A percentile compares a stretch with the other conserved stretches of the same genome.
phyloP scores from a whole-genome alignment of 2,329 filamentous ascomycete species.

The Diaporthe sp. region DNA sequence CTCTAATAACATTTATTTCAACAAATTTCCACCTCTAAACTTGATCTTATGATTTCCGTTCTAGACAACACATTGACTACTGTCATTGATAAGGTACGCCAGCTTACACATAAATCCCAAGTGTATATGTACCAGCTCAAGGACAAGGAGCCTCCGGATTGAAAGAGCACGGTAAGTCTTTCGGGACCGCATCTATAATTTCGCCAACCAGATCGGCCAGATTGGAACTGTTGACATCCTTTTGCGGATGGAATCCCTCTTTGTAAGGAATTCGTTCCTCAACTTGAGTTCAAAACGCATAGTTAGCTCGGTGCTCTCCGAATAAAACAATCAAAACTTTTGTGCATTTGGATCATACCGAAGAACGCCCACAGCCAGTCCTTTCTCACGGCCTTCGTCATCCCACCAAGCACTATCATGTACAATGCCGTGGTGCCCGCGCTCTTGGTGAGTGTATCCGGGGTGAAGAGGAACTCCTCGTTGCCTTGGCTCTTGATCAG shows the following conservation, averaged over 20 bases:
- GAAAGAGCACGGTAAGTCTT: constrained; percentile 16
- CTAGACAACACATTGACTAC: too few relatives aligned
- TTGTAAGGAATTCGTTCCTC: constrained; percentile 34
- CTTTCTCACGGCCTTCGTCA: constrained; percentile 21
- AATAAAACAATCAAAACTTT: neutral
- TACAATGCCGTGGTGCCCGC: constrained; percentile 28
- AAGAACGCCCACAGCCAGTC: constrained; percentile 32
- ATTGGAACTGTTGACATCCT: neutral
- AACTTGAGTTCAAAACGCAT: neutral
- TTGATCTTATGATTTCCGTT: too few relatives aligned
- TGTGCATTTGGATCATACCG: neutral
- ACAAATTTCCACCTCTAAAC: too few relatives aligned
- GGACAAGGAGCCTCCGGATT: constrained; percentile 13
- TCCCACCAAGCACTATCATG: constrained; percentile 26
- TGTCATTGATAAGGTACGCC: neutral
- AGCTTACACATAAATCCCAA: neutral
- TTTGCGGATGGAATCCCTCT: constrained; percentile 29
- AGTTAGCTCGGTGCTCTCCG: neutral
- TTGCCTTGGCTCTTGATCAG: constrained; percentile 30
- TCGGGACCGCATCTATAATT: neutral
- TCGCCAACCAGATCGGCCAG: neutral
- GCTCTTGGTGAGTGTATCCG: neutral
- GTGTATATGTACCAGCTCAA: neutral
- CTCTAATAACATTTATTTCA: too few relatives aligned
- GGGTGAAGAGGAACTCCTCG: constrained; percentile 11